Percentiles rank a stretch among this genome's conserved stretches.
phyloP scores from a whole-genome alignment of 768 basidiomycete genomes.

The Rhizopogon rudus region DNA sequence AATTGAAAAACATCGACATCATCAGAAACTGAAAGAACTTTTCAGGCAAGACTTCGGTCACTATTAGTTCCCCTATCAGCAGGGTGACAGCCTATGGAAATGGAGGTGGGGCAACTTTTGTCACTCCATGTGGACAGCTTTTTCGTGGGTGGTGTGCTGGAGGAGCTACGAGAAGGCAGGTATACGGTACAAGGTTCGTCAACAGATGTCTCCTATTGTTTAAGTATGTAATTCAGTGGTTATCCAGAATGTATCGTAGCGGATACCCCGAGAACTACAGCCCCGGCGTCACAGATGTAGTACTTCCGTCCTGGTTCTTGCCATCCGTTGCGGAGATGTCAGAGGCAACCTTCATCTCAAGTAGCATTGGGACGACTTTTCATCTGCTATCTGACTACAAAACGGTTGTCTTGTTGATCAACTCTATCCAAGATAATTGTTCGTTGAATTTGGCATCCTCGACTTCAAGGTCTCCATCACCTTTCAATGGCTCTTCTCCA shows the following conservation, averaged over 20 bases:
- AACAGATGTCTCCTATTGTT: neutral
- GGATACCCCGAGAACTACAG: constrained; percentile 50
- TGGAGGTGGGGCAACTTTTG: constrained; percentile 25
- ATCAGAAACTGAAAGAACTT: neutral
- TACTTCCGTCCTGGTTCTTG: constrained; percentile 59
- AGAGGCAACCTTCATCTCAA: constrained; percentile 35
- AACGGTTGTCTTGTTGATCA: constrained; percentile 28
- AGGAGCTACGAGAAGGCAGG: constrained; percentile 42
- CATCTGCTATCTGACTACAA: constrained; percentile 42
- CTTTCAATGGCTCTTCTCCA: constrained; percentile 25
- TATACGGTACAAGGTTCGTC: constrained; percentile 41
- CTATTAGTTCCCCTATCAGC: constrained; percentile 14
- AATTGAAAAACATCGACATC: too few species aligned
- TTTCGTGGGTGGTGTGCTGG: constrained; percentile 47
- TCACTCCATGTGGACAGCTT: constrained; percentile 39
- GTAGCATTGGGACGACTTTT: constrained; percentile 34
- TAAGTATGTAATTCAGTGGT: neutral
- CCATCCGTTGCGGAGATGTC: constrained; percentile 49
- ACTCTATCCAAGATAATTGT: constrained; percentile 39
- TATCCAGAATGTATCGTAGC: constrained; percentile 49
- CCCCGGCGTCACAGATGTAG: constrained; percentile 36
- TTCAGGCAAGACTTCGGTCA: constrained; percentile 9
- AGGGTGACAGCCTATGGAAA: constrained; percentile 23
- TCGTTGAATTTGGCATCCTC: constrained; percentile 29
- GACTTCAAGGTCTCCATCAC: constrained; percentile 23